Evolutionary conservation across 345 rosid genomes (phyloP), one percentile per base, ranked within the genome.

Genomic region (Erysimum cheiranthoides): DNA sequence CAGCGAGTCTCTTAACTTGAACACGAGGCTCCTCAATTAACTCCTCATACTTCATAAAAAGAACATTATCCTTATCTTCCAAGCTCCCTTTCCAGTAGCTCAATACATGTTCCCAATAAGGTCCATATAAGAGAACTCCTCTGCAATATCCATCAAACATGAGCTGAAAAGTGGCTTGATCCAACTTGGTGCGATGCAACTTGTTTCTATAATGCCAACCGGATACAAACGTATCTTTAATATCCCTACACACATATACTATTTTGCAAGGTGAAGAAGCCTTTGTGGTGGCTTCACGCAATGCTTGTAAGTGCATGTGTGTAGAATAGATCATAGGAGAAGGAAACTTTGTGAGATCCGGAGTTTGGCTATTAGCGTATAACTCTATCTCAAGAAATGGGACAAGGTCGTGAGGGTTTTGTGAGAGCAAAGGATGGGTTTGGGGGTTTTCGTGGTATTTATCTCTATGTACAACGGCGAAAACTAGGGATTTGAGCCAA

Each of bases 31-130:
- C 71, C 31, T 69, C 61, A 5, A 61, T 70, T 6, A 89, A 51
- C 10, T 84, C 91, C 50, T 85, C 91, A 11, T 78, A 89, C 61
- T 18, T 89, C 81, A 89, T 40, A 35, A 89, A 89, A 40, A 87
- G 51, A 3, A 89, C 66, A 54, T 68, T 81, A 8, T 66, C 35
- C 3, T 84, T 79, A 0, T 59, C 64, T 61, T 89, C 87, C 45
- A 84, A 61, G 73, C 89, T 84, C 16, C 57, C 84, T 67, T 74
- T 81, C 91, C 91, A 86, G 30, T 85, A 87, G 21, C 78, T 73
- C 57, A 84, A 61, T 5, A 81, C 83, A 51, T 85, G 90, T 31
- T 89, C 91, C 91, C 94, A 89, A 34, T 70, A 85, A 0, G 94
- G 90, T 30, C 94, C 94, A 12, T 39, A 82, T 45, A 72, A 28